Evolutionary conservation across 345 rosid species (phyloP), one percentile per base, ranked within the genome.

Genomic region (Moringa oleifera): DNA sequence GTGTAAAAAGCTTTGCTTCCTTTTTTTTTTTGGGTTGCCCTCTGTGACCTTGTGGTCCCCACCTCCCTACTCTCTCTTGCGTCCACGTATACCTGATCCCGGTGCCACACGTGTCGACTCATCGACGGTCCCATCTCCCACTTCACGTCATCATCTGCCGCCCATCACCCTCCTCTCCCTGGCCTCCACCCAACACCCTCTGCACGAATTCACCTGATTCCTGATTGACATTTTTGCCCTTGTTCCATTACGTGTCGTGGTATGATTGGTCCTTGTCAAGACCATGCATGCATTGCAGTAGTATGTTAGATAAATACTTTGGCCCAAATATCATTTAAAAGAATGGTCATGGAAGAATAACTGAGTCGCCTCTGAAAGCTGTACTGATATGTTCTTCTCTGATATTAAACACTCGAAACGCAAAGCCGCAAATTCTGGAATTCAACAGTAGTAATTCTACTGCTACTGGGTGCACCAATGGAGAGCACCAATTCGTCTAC

Each of bases 401-500:
- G 58, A 33, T 11, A 5, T 5, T 5, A 33, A 33, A 33, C 5
- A 33, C 11, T 33, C 6, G 37, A 33, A 33, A 11, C 11, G 11
- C 23, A 31, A 59, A 25, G 25, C 20, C 5, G 15, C 46, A 46
- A 58, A 23, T 17, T 62, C 19, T 67, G 63, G 19, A 18, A 41
- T 25, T 64, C 66, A 0, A n/a, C n/a, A n/a, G n/a, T n/a, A 33
- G 37, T 4, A 33, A 33, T 33, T 33, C 37, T 33, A 11, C 37
- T 33, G 5, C 37, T 4, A 11, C 37, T 5, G 37, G 37, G 37
- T 33, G 37, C 25, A 50, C 19, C 1, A 23, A 90, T 90, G 97
- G 97, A 88, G 79, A 82, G 96, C 68, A 77, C 91, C 22, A 89
- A 86, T 65, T 86, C 95, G 0, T 85, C 89, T n/a, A 75, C 86